Conservation (phyloP, 805 yeast species). For the Cyberlindnera mycetangii region DNA sequence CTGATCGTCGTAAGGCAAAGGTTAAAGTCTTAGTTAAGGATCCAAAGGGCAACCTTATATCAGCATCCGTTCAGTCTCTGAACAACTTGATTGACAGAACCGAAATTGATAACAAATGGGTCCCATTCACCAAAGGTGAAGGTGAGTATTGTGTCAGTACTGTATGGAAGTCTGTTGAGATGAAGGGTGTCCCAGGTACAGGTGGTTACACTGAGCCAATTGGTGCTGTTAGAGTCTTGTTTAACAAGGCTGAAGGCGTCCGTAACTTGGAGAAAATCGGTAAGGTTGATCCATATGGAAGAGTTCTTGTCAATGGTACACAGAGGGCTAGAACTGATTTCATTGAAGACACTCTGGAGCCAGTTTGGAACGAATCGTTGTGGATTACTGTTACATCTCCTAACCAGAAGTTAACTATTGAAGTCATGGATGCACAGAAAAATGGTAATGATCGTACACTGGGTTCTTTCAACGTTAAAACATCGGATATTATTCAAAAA, state of each 20-base stretch:
- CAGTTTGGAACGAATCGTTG: slow-evolving; percentile 80
- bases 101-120: slow-evolving; percentile 76
- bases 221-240: slow-evolving; percentile 78
- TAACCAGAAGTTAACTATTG: slow-evolving; percentile 77
- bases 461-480: slow-evolving; percentile 74
- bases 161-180: slow-evolving; percentile 82
- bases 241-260: slow-evolving; percentile 70
- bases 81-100: slow-evolving; percentile 68
- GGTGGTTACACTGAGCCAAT: slow-evolving; percentile 91
- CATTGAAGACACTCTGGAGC: slow-evolving; percentile 62
- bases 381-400: slow-evolving; percentile 82
- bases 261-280: slow-evolving; percentile 87
- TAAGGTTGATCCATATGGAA: slow-evolving; percentile 86
- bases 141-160: slow-evolving; percentile 74
- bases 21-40: slow-evolving; percentile 67
- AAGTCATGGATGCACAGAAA: slow-evolving; percentile 88
- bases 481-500: slow-evolving; percentile 64
- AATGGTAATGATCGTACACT: slow-evolving; percentile 79
- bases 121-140: slow-evolving; percentile 60
- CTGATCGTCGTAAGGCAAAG: slow-evolving; percentile 68
- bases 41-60: slow-evolving; percentile 52
- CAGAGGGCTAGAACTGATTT: slow-evolving; percentile 76
- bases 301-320: slow-evolving; percentile 74
- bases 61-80: slow-evolving; percentile 56
- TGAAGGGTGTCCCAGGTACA: slow-evolving; percentile 63